Evolutionary conservation across 192 early-diverging fungal species (phyloP), one percentile per base, ranked within the genome.

Genomic region (Rhizoclosmatium globosum): DNA sequence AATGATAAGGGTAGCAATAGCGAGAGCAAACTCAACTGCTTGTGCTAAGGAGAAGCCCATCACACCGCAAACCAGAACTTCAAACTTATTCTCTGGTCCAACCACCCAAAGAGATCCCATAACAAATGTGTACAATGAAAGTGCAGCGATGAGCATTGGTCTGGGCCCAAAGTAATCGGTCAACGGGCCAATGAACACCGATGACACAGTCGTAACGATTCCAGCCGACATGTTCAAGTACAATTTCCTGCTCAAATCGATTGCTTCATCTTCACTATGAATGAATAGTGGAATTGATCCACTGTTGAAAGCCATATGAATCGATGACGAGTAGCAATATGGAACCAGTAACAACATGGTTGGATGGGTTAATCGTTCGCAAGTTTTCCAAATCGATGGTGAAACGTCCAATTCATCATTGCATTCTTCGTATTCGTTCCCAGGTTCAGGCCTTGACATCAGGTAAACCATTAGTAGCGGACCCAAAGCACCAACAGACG

Each of bases 241-340:
- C 23, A 74, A 38, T 38, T 74, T 74, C 45, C 9, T 64, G 39
- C 15, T 38, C 59, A 74, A 45, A 64, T 74, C 73, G 6, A n/a
- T 38, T 4, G 19, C 21, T 21, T 56, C 38, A 41, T 59, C 19
- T 21, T 64, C 60, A 23, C 58, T 74, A 17, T 47, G 57, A 42
- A 79, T 47, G 60, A 79, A 79, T n/a, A 62, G 42, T 44, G 77
- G 77, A 43, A 79, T 21, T 47, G 77, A 71, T 57, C 38, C 67
- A 47, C 68, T 47, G 21, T 71, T 71, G 39, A 79, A 79, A n/a
- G 67, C 77, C 56, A 72, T 69, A 31, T 69, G 68, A 43, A 79
- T 53, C 6, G 23, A 56, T 19, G 43, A 61, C 4, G 44, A 6
- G 47, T 59, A 71, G 23, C 50, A 57, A 2, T 71, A 47, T 13